Evolutionary conservation across 139 green algal species (phyloP).

Genomic region (Tetradesmus obliquus): DNA sequence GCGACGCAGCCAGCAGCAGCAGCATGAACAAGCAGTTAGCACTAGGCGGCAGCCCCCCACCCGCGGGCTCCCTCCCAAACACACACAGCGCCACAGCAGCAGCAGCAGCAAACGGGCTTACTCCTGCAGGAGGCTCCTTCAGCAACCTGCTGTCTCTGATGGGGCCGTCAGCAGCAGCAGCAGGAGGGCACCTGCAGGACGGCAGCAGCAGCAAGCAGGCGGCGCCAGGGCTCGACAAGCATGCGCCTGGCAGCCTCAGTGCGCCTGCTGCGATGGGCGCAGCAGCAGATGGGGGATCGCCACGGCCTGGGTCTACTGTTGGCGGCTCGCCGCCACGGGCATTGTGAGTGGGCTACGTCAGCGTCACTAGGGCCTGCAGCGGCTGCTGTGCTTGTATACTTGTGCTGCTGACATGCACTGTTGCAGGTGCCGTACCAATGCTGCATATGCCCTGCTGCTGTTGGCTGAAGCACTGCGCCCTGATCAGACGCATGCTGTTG

Average conservation of each 20-base stretch:
- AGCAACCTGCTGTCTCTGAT: slow-evolving; percentile 32
- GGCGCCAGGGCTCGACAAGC: background rate
- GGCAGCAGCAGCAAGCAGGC: background rate
- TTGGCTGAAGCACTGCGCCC: background rate
- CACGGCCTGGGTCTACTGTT: background rate
- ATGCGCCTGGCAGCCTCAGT: background rate
- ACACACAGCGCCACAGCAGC: slow-evolving; percentile 1
- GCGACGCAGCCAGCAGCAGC: slow-evolving; percentile 14
- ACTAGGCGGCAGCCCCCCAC: background rate
- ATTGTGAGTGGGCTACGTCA: background rate
- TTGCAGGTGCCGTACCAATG: no score
- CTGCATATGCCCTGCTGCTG: background rate
- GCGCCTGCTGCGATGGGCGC: background rate
- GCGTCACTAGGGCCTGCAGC: background rate
- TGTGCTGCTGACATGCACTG: background rate
- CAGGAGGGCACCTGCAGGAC: background rate
- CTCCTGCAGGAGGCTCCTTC: slow-evolving; percentile 11
- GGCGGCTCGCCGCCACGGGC: slow-evolving; percentile 7
- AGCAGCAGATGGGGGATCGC: background rate
- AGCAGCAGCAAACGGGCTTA: background rate
- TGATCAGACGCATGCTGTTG: background rate
- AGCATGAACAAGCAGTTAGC: background rate
- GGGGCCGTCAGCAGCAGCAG: background rate
- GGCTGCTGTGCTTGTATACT: background rate
- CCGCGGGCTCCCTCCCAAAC: background rate